These are phyloP conservation scores for Cicer arietinum DNA, from an alignment of 306 rosid species.

Conservation along the genomic window DNA sequence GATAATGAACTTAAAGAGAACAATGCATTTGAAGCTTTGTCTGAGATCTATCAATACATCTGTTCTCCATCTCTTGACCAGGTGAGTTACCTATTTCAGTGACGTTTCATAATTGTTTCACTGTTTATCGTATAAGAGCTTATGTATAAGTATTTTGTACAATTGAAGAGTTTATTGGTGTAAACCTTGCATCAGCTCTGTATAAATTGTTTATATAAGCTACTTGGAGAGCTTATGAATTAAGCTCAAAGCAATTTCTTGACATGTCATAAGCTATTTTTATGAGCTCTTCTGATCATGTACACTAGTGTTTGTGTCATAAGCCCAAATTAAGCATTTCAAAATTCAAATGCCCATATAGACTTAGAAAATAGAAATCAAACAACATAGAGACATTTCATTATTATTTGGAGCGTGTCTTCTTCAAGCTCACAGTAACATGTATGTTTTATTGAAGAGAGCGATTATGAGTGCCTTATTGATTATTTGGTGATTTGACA, in stretches of 20 bases:
- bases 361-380: neutral
- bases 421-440: conserved; percentile 33
- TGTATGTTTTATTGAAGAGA: conserved; percentile 11
- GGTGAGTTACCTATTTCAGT: conserved; percentile 49
- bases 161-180: neutral
- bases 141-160: neutral
- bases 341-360: neutral
- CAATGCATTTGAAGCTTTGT: conserved; percentile 58
- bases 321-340: neutral
- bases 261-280: neutral
- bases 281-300: neutral
- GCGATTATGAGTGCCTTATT: neutral
- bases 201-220: neutral
- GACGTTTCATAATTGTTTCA: neutral
- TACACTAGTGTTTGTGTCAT: neutral
- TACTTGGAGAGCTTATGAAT: neutral
- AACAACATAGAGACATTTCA: neutral
- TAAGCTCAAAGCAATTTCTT: neutral
- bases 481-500: conserved; percentile 43
- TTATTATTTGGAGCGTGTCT: neutral
- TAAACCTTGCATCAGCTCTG: neutral
- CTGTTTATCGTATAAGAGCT: neutral
- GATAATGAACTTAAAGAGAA: conserved; percentile 52
- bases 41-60: conserved; percentile 55
- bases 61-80: conserved; percentile 67